Percentiles rank a stretch among this genome's conserved stretches.
Evolutionary conservation across 2,329 filamentous ascomycete species (phyloP).

Genomic region (Aspergillus intermedius): DNA sequence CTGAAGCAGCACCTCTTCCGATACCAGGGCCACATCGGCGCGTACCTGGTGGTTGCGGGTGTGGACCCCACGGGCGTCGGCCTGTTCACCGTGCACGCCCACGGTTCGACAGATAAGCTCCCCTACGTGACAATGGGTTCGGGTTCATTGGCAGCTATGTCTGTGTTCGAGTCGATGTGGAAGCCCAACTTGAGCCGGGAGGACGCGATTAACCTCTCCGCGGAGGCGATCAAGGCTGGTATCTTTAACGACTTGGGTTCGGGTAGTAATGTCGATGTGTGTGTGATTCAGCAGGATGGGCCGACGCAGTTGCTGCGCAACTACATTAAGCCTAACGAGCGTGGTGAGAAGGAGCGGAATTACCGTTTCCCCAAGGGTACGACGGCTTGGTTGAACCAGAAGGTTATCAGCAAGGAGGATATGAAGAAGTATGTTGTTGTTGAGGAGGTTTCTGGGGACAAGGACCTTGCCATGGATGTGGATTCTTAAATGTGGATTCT

Average conservation of each 20-base stretch:
- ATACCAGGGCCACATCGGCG: constrained; percentile 95
- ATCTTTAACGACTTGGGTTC: constrained; percentile 98
- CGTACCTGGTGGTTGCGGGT: constrained; percentile 93
- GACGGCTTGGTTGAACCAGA: constrained; percentile 93
- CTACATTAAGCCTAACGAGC: constrained; percentile 87
- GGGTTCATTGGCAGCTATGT: constrained; percentile 93
- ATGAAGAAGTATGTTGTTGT: constrained; percentile 91
- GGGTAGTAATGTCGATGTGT: constrained; percentile 94
- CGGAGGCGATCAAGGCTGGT: constrained; percentile 87
- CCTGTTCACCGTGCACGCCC: constrained; percentile 96
- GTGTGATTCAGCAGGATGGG: constrained; percentile 91
- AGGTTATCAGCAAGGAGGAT: constrained; percentile 89
- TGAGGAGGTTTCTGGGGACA: constrained; percentile 69
- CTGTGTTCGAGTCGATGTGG: constrained; percentile 96
- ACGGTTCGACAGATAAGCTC: constrained; percentile 96
- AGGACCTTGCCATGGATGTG: constrained; percentile 59
- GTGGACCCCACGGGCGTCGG: constrained; percentile 93
- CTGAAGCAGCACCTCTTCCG: constrained; percentile 99
- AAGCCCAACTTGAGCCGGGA: constrained; percentile 69
- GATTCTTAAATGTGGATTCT: constrained; percentile 49
- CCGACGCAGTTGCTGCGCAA: constrained; percentile 81
- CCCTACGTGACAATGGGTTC: constrained; percentile 99
- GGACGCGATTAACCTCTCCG: constrained; percentile 73
- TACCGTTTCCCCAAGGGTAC: constrained; percentile 87
- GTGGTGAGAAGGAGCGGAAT: constrained; percentile 83